These are phyloP conservation scores for Alternaria sp. DNA, from an alignment of 2,329 filamentous ascomycete genomes.

Conservation along the genomic window DNA sequence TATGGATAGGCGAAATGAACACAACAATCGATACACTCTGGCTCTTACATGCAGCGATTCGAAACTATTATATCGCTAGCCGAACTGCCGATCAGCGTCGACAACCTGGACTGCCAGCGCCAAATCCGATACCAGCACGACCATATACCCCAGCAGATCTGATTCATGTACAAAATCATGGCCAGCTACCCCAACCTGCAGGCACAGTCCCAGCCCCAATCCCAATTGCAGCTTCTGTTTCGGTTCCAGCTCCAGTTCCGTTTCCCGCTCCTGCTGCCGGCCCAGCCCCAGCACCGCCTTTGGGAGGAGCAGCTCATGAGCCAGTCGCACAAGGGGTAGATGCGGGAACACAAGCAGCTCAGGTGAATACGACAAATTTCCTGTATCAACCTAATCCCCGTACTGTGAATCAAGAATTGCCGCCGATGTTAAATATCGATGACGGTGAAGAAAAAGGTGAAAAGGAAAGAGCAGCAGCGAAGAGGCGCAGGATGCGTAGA, in stretches of 20 bases:
- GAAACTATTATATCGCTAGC: not conserved
- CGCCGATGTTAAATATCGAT: not conserved
- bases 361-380: not conserved
- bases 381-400: not conserved
- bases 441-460: not conserved
- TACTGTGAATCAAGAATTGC: not conserved
- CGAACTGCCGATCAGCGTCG: not conserved
- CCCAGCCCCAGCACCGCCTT: not conserved
- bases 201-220: not conserved
- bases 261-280: not conserved
- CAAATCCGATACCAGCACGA: not conserved
- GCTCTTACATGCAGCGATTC: not conserved
- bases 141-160: not conserved
- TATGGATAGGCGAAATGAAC: not conserved
- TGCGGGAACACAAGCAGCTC: not conserved
- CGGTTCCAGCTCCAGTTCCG: not conserved
- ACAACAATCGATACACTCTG: not conserved
- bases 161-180: not conserved
- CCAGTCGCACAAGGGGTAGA: not conserved
- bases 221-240: not conserved
- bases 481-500: not conserved
- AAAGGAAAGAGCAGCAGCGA: not conserved
- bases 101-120: not conserved
- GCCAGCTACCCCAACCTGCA: not conserved
- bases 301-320: not conserved